A percentile compares a stretch with the other conserved stretches of the same genome.
These are phyloP conservation scores for Triangularia verruculosa DNA, from an alignment of 2,329 filamentous ascomycete genomes.

Conservation along the genomic window DNA sequence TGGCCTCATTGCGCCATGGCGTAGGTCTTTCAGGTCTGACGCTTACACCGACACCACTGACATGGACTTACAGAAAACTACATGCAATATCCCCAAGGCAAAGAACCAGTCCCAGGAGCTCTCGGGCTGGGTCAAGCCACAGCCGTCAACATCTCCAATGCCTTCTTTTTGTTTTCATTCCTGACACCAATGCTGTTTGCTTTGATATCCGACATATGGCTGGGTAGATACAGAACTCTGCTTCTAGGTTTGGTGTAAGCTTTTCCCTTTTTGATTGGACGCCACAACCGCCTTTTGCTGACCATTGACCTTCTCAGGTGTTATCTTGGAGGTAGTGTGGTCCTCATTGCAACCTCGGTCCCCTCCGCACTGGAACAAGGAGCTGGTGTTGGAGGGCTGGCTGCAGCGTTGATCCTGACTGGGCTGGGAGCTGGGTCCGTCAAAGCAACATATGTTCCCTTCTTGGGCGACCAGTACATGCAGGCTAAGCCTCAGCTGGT, in stretches of 20 bases:
- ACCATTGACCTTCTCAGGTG: conserved; percentile 1
- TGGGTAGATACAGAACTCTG: conserved; percentile 61
- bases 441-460: conserved; percentile 47
- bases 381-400: conserved; percentile 52
- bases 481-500: conserved; percentile 43
- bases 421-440: conserved; percentile 59
- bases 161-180: conserved; percentile 46
- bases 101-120: conserved; percentile 43
- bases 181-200: conserved; percentile 58
- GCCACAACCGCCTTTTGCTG: not conserved
- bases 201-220: conserved; percentile 57
- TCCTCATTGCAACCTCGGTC: conserved; percentile 54
- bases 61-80: conserved; percentile 38
- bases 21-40: conserved; percentile 7
- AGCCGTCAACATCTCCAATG: conserved; percentile 46
- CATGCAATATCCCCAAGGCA: conserved; percentile 37
- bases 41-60: not conserved
- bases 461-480: conserved; percentile 56
- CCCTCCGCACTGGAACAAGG: conserved; percentile 48
- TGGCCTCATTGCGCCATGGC: conserved; percentile 23
- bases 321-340: conserved; percentile 49
- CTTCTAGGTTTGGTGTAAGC: conserved; percentile 40
- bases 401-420: conserved; percentile 54
- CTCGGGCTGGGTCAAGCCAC: conserved; percentile 48
- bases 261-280: not conserved